Conservation (phyloP, 441 rosid species). For the Gossypium davidsonii region DNA sequence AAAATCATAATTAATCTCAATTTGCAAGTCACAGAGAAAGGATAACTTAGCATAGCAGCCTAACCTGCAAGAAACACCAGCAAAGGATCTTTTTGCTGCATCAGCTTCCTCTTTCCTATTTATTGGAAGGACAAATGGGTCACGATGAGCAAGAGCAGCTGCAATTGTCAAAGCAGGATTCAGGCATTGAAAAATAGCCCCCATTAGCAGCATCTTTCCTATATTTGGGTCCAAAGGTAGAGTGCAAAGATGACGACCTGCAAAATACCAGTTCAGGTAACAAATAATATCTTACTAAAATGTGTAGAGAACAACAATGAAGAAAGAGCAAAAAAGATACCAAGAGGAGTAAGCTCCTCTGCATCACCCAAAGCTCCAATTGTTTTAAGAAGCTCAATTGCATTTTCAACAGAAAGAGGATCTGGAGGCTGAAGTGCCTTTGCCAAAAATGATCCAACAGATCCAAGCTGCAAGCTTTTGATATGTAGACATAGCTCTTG, state of each 20-base stretch:
- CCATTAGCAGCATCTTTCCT: constrained; percentile 96
- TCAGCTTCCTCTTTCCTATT: constrained; percentile 79
- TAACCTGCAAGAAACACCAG: constrained; percentile 95
- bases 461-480: constrained; percentile 85
- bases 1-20: constrained; percentile 2
- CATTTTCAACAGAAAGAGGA: constrained; percentile 89
- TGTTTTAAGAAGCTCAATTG: constrained; percentile 87
- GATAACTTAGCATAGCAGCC: constrained; percentile 7
- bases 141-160: constrained; percentile 83
- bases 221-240: constrained; percentile 87
- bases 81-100: constrained; percentile 80
- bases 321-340: constrained; percentile 28
- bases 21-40: neutral
- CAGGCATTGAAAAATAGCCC: constrained; percentile 85
- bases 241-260: constrained; percentile 82
- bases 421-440: constrained; percentile 99
- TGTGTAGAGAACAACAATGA: constrained; percentile 1
- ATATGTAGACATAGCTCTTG: constrained; percentile 89
- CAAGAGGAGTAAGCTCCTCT: constrained; percentile 90
- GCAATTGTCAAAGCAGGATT: constrained; percentile 95
- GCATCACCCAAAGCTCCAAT: constrained; percentile 79
- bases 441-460: constrained; percentile 73
- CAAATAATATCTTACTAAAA: constrained; percentile 8
- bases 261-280: constrained; percentile 17
- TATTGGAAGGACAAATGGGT: constrained; percentile 87